Base-by-base conservation (phyloP, 2,329 filamentous ascomycete genomes). In the Cytospora paraplurivora region DNA sequence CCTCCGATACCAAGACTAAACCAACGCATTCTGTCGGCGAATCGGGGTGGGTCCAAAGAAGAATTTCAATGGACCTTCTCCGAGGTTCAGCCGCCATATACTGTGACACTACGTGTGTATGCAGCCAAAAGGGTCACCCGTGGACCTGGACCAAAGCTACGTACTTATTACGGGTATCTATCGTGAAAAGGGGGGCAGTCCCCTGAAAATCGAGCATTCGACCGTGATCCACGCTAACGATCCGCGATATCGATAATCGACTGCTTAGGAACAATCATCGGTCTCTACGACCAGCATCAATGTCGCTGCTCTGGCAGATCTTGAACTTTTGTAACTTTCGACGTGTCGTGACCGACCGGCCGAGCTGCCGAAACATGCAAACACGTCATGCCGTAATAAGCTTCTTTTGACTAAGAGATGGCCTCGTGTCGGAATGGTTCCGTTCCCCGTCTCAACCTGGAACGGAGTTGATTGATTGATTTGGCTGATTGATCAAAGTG, bases 331-430 rank as follows among this genome's bases (percentile, higher is more conserved):
- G 27, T 4, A 27, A 4, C 27, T 27, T 27, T 27, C 4, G 27
- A 27, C 27, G 37, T 47, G 44, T 47, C 44, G 44, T 47, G 44
- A 47, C 44, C 44, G 12, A 19, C 44, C 44, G 44, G 44, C 44
- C 44, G 44, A 47, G 44, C 44, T 21, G n/a, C 44, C 44, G 44
- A 47, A 19, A n/a, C 44, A 47, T 47, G 44, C 44, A 47, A 47
- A 47, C 44, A 47, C 44, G 44, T 47, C 44, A 47, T 47, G 44
- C 44, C 44, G 44, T 10, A 47, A 47, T 47, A 47, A 47, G 44
- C 44, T 47, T 47, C 44, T 47, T 27, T 47, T n/a, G 44, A 12
- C 44, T 47, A 47, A 47, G 21, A 47, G 8, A n/a, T 21, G n/a
- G n/a, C 21, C n/a, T 47, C 44, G 44, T 47, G 44, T 47, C 44